These are phyloP conservation scores for Scorias spongiosa DNA, from an alignment of 2,329 filamentous ascomycete genomes.

Conservation along the genomic window DNA sequence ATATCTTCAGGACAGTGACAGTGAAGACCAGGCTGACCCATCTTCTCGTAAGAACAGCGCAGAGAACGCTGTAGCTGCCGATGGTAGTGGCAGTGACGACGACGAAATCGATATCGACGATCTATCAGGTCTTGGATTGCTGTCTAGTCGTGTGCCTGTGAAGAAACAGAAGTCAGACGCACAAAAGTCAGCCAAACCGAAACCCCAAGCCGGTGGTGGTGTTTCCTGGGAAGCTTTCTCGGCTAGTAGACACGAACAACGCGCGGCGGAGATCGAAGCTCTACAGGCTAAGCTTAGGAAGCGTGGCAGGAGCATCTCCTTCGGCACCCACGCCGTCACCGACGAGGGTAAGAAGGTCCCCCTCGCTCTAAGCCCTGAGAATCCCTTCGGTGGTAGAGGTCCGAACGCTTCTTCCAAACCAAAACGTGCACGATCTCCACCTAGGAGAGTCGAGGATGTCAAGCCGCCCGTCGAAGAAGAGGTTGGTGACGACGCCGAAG, in stretches of 20 bases:
- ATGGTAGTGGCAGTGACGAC: constrained; percentile 7
- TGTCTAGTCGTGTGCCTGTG: constrained; percentile 1
- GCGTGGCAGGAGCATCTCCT: constrained; percentile 20
- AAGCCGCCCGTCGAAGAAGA: constrained; percentile 15
- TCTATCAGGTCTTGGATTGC: not conserved
- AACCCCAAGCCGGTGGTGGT: constrained; percentile 15
- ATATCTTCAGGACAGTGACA: constrained; percentile 20
- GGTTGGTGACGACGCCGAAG: constrained; percentile 6
- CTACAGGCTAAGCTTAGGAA: constrained; percentile 16
- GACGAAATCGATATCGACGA: constrained; percentile 15
- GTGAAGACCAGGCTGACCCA: constrained; percentile 1
- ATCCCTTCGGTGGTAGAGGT: constrained; percentile 5
- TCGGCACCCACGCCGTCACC: constrained; percentile 17
- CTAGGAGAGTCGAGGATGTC: constrained; percentile 14
- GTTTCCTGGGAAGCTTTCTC: constrained; percentile 22
- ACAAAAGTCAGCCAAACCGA: constrained; percentile 18
- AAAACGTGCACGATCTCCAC: constrained; percentile 11
- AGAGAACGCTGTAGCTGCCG: not conserved
- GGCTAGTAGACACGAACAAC: constrained; percentile 17
- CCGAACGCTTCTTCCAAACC: not conserved
- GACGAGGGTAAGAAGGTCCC: constrained; percentile 19
- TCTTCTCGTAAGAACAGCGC: not conserved
- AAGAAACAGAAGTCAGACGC: constrained; percentile 8
- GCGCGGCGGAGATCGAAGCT: constrained; percentile 18
- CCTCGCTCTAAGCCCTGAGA: constrained; percentile 9